Conservation (phyloP, 2,329 filamentous ascomycete species). For the Diplodia scrobiculata region DNA sequence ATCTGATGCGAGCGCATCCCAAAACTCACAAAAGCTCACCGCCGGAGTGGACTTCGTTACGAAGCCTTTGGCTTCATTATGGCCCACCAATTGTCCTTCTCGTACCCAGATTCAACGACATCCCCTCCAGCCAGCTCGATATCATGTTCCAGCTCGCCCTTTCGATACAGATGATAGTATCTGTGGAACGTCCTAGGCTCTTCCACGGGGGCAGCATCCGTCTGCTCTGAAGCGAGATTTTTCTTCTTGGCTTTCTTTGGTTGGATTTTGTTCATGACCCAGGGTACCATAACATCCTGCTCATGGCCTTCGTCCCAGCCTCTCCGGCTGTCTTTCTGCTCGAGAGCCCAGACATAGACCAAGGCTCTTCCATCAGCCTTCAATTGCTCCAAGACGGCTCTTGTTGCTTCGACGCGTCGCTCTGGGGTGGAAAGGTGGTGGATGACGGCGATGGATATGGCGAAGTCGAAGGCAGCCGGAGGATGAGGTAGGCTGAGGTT, state of each 20-base stretch:
- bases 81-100: constrained; percentile 98
- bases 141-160: constrained; percentile 83
- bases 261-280: constrained; percentile 66
- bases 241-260: constrained; percentile 38
- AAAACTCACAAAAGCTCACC: background rate
- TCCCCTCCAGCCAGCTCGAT: constrained; percentile 71
- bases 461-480: constrained; percentile 71
- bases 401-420: constrained; percentile 72
- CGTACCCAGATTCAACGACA: constrained; percentile 81
- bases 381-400: constrained; percentile 69
- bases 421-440: constrained; percentile 84
- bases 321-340: constrained; percentile 81
- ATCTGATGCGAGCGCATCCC: background rate
- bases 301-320: constrained; percentile 83
- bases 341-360: constrained; percentile 92
- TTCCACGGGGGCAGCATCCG: constrained; percentile 31
- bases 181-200: constrained; percentile 68
- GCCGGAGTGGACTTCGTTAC: background rate
- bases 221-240: constrained; percentile 33
- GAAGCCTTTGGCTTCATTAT: constrained; percentile 52
- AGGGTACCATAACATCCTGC: constrained; percentile 94
- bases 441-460: constrained; percentile 88
- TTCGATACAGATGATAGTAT: constrained; percentile 90
- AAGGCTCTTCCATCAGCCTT: constrained; percentile 55
- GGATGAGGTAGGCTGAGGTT: constrained; percentile 81